These are phyloP conservation scores for Lizanozyma gosingica DNA, from an alignment of 1,139 yeast species.

Conservation along the genomic window DNA sequence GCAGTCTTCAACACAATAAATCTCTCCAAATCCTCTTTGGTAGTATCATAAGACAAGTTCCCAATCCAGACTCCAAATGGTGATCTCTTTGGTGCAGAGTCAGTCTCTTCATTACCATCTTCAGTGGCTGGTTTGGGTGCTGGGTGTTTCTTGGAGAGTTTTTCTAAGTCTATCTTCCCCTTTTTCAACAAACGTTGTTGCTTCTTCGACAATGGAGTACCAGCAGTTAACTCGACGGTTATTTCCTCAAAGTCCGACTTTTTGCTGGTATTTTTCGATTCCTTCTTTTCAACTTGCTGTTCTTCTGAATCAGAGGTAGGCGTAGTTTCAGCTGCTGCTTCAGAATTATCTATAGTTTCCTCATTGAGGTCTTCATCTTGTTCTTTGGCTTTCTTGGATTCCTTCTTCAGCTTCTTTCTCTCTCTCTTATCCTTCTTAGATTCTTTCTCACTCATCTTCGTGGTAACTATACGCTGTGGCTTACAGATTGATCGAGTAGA, in stretches of 20 bases:
- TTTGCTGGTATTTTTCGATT: not conserved
- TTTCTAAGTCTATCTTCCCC: slow-evolving; percentile 58
- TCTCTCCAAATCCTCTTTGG: slow-evolving; percentile 60
- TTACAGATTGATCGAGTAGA: no score
- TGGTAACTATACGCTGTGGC: no score
- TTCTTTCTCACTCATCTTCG: slow-evolving; percentile 16
- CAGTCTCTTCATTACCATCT: slow-evolving; percentile 20
- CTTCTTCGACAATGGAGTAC: slow-evolving; percentile 83
- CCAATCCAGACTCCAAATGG: slow-evolving; percentile 90
- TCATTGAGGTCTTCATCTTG: slow-evolving; percentile 17
- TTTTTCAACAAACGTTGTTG: slow-evolving; percentile 82
- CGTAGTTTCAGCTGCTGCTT: slow-evolving; percentile 8
- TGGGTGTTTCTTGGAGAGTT: slow-evolving; percentile 43
- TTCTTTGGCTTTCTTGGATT: slow-evolving; percentile 5
- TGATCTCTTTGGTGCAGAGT: slow-evolving; percentile 27
- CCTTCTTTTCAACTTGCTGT: not conserved
- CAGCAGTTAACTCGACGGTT: slow-evolving; percentile 69
- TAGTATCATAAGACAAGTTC: slow-evolving; percentile 78
- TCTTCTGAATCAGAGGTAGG: not conserved
- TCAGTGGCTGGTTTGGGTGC: slow-evolving; percentile 30
- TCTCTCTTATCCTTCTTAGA: slow-evolving; percentile 10
- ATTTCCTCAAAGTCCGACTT: slow-evolving; percentile 42
- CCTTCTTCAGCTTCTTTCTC: slow-evolving; percentile 7
- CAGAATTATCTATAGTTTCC: slow-evolving; percentile 9
- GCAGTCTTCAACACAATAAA: slow-evolving; percentile 56